Conservation (phyloP, 371 early-diverging fungal species). For the Mortierella sp. region DNA sequence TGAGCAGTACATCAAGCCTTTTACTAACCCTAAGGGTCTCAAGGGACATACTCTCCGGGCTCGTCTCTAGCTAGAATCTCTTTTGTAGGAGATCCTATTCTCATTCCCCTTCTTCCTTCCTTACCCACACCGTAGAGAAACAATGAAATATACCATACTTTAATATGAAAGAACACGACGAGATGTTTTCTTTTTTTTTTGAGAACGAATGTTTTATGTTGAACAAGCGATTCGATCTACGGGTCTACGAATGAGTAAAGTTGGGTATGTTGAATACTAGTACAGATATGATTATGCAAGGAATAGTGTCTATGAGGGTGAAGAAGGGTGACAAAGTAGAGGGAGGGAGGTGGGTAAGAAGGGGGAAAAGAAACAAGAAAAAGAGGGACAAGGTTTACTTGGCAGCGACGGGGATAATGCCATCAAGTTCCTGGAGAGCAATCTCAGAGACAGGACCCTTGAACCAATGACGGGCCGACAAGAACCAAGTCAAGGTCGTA, state of each 20-base stretch:
- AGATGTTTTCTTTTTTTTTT: no score
- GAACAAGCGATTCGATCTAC: background rate
- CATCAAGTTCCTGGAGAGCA: slow-evolving; percentile 49
- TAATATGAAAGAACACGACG: background rate
- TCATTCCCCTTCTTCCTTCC: background rate
- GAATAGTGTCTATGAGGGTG: no score
- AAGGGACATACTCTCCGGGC: slow-evolving; percentile 44
- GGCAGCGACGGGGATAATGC: slow-evolving; percentile 13
- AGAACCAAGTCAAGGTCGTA: slow-evolving; percentile 60
- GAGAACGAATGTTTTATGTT: background rate
- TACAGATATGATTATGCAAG: background rate
- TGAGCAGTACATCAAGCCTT: slow-evolving; percentile 69
- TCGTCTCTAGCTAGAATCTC: slow-evolving; percentile 34
- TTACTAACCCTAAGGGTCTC: slow-evolving; percentile 42
- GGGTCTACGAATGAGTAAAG: background rate
- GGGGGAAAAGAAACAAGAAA: background rate
- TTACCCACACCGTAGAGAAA: no score
- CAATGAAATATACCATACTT: no score
- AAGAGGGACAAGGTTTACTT: background rate
- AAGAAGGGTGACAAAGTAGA: no score
- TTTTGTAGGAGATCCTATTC: background rate
- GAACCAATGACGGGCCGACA: slow-evolving; percentile 67
- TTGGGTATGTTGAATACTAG: slow-evolving; percentile 7
- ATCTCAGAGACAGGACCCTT: slow-evolving; percentile 58
- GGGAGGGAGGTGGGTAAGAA: background rate